Evolutionary conservation across 805 yeast species (phyloP), one percentile per base, ranked within the genome.

Genomic region (Tetrapisispora namnaoensis): DNA sequence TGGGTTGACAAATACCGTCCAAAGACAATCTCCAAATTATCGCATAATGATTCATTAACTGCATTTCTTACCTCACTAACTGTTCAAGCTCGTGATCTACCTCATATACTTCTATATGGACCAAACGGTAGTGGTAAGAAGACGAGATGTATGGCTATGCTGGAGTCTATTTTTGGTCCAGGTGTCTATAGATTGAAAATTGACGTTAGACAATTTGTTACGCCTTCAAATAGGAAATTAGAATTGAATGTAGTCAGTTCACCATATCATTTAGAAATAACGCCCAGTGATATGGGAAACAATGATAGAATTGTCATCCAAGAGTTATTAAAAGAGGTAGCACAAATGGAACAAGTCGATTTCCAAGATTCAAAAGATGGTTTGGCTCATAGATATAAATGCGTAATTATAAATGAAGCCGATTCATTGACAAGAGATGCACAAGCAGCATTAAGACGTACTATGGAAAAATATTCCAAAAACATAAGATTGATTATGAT

Each of bases 1-100:
- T 93, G 99, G 99, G 96, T 95, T 8, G 98, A 93, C 66, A 88
- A 89, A 56, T 82, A 89, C 66, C 77, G 97, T 55, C 99, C 99
- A 8, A 78, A 71, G 52, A 70, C 73, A 1, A 71, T 93, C 45
- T 77, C 73, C 2, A 74, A 72, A 24, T 71, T 93, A 42, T 79
- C 82, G 46, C 90, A 76, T 63, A 95, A 89, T 60, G 67, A 66
- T 0, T 75, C 74, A 4, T 76, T 90, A 28, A 79, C 96, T 0
- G 65, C 70, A 36, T 77, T 83, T 50, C 70, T 93, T 35, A 66
- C 70, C 42, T 80, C 93, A 2, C 43, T 59, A n/a, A 48, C 66
- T 4, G 50, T 57, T 20, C 63, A 60, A 38, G 62, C 64, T 37
- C 53, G 60, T 62, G 97, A 93, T 64, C 82, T 93, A 60, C 99